These are phyloP conservation scores for Aspergillus awamori DNA, from an alignment of 2,329 filamentous ascomycete genomes.

Conservation along the genomic window DNA sequence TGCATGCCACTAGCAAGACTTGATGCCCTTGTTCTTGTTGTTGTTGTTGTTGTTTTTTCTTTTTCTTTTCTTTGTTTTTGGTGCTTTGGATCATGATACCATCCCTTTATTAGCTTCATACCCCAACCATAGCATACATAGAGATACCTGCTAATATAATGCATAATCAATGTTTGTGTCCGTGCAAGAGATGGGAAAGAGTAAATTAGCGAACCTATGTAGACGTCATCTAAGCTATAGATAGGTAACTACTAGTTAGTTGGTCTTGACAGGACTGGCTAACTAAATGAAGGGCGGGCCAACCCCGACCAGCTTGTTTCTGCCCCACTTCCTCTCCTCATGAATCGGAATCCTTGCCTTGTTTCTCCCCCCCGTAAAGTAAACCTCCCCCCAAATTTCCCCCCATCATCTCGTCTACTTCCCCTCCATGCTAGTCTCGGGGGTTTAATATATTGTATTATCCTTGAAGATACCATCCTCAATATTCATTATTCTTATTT, in stretches of 20 bases:
- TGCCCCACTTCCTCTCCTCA: too few species aligned
- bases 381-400: neutral
- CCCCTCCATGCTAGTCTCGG: neutral
- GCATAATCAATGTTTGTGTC: slow-evolving; percentile 14
- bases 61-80: slow-evolving; percentile 4
- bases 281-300: too few species aligned
- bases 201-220: too few species aligned
- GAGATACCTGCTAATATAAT: slow-evolving; percentile 27
- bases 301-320: too few species aligned
- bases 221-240: too few species aligned
- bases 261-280: too few species aligned
- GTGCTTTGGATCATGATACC: slow-evolving; percentile 25
- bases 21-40: neutral
- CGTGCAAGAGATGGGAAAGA: neutral
- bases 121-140: slow-evolving; percentile 26
- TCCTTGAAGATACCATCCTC: neutral
- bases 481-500: neutral
- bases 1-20: slow-evolving; percentile 10
- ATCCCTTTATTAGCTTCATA: slow-evolving; percentile 21
- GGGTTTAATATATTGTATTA: too few species aligned
- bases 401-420: neutral
- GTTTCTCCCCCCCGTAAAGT: too few species aligned
- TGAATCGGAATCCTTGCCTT: too few species aligned
- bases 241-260: too few species aligned
- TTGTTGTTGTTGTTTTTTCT: neutral